phyloP scores from a whole-genome alignment of 108 stramenopile genomes.

The Poteriospumella lacustris region DNA sequence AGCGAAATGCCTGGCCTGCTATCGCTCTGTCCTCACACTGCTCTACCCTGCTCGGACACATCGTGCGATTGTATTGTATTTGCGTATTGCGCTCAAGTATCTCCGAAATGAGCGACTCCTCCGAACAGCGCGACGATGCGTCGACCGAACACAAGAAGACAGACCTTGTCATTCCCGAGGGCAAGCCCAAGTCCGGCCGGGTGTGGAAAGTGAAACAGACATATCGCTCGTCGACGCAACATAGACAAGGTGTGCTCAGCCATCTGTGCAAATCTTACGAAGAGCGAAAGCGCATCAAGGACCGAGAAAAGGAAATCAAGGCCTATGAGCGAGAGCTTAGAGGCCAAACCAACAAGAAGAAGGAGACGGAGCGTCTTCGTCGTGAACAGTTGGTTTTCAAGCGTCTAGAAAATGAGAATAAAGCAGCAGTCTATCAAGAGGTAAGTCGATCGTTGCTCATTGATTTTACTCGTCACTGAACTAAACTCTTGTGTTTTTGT shows the following conservation, averaged over 20 bases:
- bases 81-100: too few species aligned
- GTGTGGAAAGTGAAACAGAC: conserved; percentile 25
- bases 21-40: too few species aligned
- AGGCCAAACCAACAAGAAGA: background rate
- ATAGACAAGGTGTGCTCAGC: background rate
- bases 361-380: background rate
- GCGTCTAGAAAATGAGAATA: conserved; percentile 6
- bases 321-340: background rate
- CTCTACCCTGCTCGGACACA: too few species aligned
- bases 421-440: background rate
- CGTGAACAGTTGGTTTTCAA: background rate
- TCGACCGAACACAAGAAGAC: too few species aligned
- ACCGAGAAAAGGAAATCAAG: background rate
- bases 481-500: background rate
- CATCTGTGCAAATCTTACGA: conserved; percentile 15
- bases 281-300: background rate
- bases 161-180: background rate
- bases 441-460: background rate
- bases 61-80: too few species aligned
- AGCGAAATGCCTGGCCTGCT: too few species aligned
- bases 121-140: too few species aligned
- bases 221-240: background rate
- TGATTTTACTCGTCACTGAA: background rate
- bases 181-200: background rate
- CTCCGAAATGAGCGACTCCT: too few species aligned